Conservation (phyloP, 2,329 filamentous ascomycete species). For the Stachybotrys chartarum region DNA sequence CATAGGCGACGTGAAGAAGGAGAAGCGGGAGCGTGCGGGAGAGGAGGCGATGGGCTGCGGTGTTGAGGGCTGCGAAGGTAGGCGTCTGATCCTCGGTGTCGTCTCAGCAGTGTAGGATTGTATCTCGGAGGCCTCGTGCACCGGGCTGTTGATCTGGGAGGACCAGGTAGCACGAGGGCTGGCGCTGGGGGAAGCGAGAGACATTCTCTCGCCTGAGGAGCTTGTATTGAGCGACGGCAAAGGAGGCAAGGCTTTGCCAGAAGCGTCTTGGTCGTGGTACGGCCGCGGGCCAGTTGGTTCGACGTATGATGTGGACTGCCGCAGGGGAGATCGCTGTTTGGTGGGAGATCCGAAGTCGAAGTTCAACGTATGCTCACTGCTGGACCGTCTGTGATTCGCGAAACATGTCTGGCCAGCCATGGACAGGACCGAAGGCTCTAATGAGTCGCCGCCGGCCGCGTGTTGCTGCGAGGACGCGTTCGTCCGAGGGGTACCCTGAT, state of each 20-base stretch:
- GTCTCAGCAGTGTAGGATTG: slow-evolving; percentile 7
- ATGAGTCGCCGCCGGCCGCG: not conserved
- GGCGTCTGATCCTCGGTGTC: slow-evolving; percentile 1
- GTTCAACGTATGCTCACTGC: slow-evolving; percentile 13
- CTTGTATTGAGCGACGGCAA: slow-evolving; percentile 23
- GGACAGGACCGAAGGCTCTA: slow-evolving; percentile 4
- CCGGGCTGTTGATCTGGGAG: slow-evolving; percentile 8
- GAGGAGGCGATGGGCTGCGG: slow-evolving; percentile 20
- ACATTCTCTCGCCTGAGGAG: slow-evolving; percentile 21
- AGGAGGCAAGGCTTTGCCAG: slow-evolving; percentile 6
- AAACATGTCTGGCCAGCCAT: slow-evolving; percentile 10
- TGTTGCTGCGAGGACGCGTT: not conserved
- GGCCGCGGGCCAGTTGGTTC: slow-evolving; percentile 6
- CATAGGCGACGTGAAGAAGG: slow-evolving; percentile 39
- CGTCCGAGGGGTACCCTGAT: not conserved
- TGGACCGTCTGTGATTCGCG: slow-evolving; percentile 9
- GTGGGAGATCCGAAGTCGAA: slow-evolving; percentile 18
- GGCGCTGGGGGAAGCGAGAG: slow-evolving; percentile 4
- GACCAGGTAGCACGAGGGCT: slow-evolving; percentile 14
- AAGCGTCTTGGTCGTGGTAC: slow-evolving; percentile 7
- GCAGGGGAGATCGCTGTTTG: slow-evolving; percentile 21
- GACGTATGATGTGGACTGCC: slow-evolving; percentile 18
- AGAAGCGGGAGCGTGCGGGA: slow-evolving; percentile 32
- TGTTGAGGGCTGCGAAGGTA: slow-evolving; percentile 12
- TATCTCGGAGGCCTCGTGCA: not conserved